Percentiles rank a stretch among this genome's conserved stretches.
phyloP scores from a whole-genome alignment of 108 stramenopile species.

The Skeletonema costatum region DNA sequence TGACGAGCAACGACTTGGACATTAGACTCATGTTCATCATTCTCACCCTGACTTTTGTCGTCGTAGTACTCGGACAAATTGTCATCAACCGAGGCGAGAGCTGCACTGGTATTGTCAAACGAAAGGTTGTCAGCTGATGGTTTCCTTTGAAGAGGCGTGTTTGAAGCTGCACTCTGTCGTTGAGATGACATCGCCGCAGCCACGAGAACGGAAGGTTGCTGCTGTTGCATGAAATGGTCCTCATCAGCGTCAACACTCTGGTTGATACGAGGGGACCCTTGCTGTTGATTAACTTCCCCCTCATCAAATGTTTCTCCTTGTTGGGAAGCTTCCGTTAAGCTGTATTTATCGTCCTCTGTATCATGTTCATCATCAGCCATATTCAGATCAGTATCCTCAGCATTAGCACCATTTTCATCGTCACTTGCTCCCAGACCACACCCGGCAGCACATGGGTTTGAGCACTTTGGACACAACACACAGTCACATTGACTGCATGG shows the following conservation, averaged over 20 bases:
- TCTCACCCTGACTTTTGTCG: constrained; percentile 22
- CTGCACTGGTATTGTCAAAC: constrained; percentile 37
- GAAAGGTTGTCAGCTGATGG: constrained; percentile 18
- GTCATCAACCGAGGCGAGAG: constrained; percentile 14
- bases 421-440: not conserved
- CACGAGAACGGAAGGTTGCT: constrained; percentile 47
- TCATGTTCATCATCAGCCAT: constrained; percentile 55
- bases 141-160: constrained; percentile 2
- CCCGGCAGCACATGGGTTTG: not conserved
- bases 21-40: constrained; percentile 2
- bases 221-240: constrained; percentile 1
- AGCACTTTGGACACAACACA: not conserved
- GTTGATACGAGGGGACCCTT: not conserved
- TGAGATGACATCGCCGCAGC: constrained; percentile 51
- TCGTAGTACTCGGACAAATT: constrained; percentile 37
- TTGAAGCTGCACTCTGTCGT: constrained; percentile 16
- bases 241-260: not conserved
- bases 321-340: constrained; percentile 29
- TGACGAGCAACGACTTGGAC: constrained; percentile 16
- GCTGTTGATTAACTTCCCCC: constrained; percentile 3
- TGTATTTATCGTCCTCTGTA: constrained; percentile 51
- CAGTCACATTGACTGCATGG: not conserved
- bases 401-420: not conserved
- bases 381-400: constrained; percentile 30
- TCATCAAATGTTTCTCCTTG: constrained; percentile 42